A percentile compares a stretch with the other conserved stretches of the same genome.
Conservation (phyloP, 495 filamentous ascomycete genomes). For the Penicillium cinerascens region DNA sequence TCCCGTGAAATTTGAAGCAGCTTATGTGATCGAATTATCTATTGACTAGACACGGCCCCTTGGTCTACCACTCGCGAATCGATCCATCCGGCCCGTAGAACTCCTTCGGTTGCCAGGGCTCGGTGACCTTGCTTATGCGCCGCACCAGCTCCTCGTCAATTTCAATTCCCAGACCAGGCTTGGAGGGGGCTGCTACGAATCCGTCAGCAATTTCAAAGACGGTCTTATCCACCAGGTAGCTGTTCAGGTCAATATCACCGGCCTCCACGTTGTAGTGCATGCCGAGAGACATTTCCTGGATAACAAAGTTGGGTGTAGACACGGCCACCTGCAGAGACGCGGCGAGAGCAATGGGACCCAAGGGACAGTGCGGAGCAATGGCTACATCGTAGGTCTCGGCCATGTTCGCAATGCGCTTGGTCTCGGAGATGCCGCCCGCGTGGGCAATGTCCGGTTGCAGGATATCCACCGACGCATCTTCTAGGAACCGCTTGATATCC, state of each 20-base stretch:
- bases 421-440: constrained; percentile 74
- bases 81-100: constrained; percentile 70
- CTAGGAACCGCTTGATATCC: constrained; percentile 73
- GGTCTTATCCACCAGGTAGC: constrained; percentile 60
- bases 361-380: constrained; percentile 73
- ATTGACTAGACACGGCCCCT: too few relatives aligned
- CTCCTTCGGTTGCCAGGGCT: constrained; percentile 58
- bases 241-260: constrained; percentile 63
- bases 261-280: constrained; percentile 73
- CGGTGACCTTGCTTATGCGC: constrained; percentile 47
- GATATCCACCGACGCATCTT: constrained; percentile 67
- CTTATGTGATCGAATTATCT: too few relatives aligned
- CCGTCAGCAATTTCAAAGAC: constrained; percentile 67
- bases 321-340: constrained; percentile 70
- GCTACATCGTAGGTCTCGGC: constrained; percentile 78
- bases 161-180: constrained; percentile 71
- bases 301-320: constrained; percentile 66
- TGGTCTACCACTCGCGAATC: constrained; percentile 72
- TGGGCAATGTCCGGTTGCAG: constrained; percentile 77
- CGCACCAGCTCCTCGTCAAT: constrained; percentile 67
- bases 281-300: constrained; percentile 78
- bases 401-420: constrained; percentile 66
- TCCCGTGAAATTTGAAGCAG: too few relatives aligned
- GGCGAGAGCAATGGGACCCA: constrained; percentile 74
- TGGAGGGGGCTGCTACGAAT: constrained; percentile 59